Evolutionary conservation across 441 rosid species (phyloP), one percentile per base, ranked within the genome.

Genomic region (Macaranga tanarius): DNA sequence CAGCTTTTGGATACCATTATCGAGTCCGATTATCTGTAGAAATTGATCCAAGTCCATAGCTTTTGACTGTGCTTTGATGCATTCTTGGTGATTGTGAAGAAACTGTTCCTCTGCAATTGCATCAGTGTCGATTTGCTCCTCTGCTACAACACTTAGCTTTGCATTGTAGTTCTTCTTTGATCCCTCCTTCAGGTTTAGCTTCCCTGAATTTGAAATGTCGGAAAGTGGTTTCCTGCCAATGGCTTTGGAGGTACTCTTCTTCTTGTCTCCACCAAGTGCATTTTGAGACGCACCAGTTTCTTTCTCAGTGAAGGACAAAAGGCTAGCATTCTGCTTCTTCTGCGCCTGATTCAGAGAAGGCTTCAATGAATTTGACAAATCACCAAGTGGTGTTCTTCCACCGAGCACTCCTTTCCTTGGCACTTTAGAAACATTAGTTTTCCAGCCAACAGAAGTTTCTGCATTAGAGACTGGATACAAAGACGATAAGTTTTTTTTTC

Each of bases 321-420:
- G 28, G 44, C 68, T 74, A 22, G 83, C 64, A 42, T 50, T 80
- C 69, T 62, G 84, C 67, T 80, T 84, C 76, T 82, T 84, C 8
- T 81, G 62, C 20, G 78, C 70, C 77, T 79, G 85, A 54, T 64
- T 78, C 69, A 79, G 72, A 62, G 82, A 71, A 25, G 83, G 84
- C 65, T 77, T 74, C 64, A 75, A 72, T 8, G 89, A 81, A 75
- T 89, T 89, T 13, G 91, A 89, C 72, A 89, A 74, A 66, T 89
- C 92, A 38, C 90, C 86, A 23, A 89, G 95, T 0, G 92, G 90
- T 66, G 78, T 86, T 80, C 95, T 85, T 70, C 89, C 86, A 25
- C 81, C 82, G 42, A 78, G 55, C 69, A 73, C 80, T 58, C 83
- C 83, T 74, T 82, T 86, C 78, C 74, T 84, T 13, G 70, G 82